Percentiles rank a stretch among this genome's conserved stretches.
phyloP scores from a whole-genome alignment of 2,329 filamentous ascomycete species.

The Ophiostoma sp. region DNA sequence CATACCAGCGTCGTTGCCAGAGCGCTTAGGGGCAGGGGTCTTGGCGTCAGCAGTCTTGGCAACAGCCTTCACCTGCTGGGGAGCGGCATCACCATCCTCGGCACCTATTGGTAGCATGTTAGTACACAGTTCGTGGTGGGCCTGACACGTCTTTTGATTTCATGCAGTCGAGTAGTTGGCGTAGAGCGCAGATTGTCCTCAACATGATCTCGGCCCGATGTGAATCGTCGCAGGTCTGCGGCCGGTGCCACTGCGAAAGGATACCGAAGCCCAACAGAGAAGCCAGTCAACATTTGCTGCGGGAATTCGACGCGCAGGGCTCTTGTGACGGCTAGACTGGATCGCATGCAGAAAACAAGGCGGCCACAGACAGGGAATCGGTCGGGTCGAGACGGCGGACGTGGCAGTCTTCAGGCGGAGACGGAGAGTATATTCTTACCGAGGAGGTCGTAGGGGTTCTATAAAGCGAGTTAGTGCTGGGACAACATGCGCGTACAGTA shows the following conservation, averaged over 20 bases:
- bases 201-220: neutral
- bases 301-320: too few species aligned
- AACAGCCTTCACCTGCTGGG: constrained; percentile 76
- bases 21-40: constrained; percentile 50
- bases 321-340: too few species aligned
- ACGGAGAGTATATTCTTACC: constrained; percentile 53
- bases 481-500: neutral
- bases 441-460: constrained; percentile 99
- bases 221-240: too few species aligned
- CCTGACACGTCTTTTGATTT: too few species aligned
- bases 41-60: constrained; percentile 72
- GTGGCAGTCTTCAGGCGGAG: neutral
- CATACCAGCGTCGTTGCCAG: constrained; percentile 84
- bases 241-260: too few species aligned
- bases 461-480: constrained; percentile 15
- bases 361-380: neutral
- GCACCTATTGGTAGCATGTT: constrained; percentile 44
- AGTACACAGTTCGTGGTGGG: neutral
- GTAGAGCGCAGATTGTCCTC: neutral
- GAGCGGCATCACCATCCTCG: constrained; percentile 62
- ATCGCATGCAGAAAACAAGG: neutral
- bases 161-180: neutral
- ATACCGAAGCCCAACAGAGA: too few species aligned
- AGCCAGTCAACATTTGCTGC: too few species aligned
- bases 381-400: neutral